These are phyloP conservation scores for Pugionium cornutum DNA, from an alignment of 345 rosid species.

Conservation along the genomic window DNA sequence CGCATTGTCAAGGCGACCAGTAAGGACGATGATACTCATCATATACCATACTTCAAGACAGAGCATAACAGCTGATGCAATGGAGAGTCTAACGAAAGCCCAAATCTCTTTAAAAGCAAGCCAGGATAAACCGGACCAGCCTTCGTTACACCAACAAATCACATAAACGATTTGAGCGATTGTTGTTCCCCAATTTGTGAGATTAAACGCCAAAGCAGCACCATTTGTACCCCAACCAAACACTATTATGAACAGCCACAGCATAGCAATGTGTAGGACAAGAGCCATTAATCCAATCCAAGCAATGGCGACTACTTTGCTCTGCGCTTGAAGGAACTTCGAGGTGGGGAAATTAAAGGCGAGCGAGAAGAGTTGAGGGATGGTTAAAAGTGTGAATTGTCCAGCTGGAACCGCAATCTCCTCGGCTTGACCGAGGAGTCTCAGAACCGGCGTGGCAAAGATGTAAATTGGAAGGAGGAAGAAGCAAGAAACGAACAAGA, in stretches of 20 bases:
- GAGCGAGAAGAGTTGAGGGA: conserved; percentile 68
- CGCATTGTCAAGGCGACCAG: conserved; percentile 69
- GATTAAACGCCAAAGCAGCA: conserved; percentile 65
- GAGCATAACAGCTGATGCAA: conserved; percentile 83
- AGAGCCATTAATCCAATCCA: conserved; percentile 58
- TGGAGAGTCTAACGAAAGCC: conserved; percentile 72
- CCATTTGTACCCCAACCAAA: conserved; percentile 58
- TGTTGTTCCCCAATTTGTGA: conserved; percentile 51
- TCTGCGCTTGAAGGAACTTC: conserved; percentile 83
- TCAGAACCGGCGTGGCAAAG: conserved; percentile 63
- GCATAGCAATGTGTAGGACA: conserved; percentile 43
- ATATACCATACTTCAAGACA: conserved; percentile 86
- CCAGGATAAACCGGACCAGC: conserved; percentile 67
- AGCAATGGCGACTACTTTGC: conserved; percentile 59
- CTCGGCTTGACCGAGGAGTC: conserved; percentile 59
- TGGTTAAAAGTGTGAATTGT: conserved; percentile 46
- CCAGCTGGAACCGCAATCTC: conserved; percentile 63
- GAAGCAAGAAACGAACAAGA: conserved; percentile 48
- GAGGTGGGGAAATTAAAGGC: conserved; percentile 65
- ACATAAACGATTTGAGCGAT: conserved; percentile 57
- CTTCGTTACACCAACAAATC: conserved; percentile 60
- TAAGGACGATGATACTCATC: conserved; percentile 73
- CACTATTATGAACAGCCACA: conserved; percentile 51
- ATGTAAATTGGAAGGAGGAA: conserved; percentile 59
- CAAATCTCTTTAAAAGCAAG: conserved; percentile 66